Conservation (phyloP, 768 basidiomycete genomes). For the Daedaleopsis sinensis region DNA sequence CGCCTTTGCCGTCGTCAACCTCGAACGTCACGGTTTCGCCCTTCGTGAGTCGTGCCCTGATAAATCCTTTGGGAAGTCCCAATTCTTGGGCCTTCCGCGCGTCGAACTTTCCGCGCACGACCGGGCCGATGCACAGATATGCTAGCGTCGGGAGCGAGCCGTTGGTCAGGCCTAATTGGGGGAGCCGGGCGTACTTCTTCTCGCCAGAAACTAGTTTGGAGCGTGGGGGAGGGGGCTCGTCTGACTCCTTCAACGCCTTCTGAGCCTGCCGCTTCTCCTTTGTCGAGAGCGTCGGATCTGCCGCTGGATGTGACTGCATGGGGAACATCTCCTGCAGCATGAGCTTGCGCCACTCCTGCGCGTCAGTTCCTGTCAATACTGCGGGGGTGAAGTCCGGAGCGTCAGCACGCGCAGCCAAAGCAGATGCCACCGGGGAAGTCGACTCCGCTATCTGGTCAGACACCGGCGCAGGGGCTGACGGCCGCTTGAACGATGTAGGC, state of each 20-base stretch:
- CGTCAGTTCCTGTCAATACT: constrained; percentile 43
- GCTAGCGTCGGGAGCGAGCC: constrained; percentile 24
- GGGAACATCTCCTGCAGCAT: constrained; percentile 63
- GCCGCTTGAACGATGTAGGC: constrained; percentile 25
- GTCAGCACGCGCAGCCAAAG: constrained; percentile 29
- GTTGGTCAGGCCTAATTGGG: constrained; percentile 8
- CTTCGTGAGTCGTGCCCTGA: constrained; percentile 60
- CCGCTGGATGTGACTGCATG: constrained; percentile 20
- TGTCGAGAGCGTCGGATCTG: constrained; percentile 10
- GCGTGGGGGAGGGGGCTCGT: not conserved
- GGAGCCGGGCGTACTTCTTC: constrained; percentile 8
- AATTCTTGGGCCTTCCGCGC: constrained; percentile 61
- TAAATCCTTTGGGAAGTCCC: constrained; percentile 60
- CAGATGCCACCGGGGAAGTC: not conserved
- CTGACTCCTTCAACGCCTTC: constrained; percentile 1
- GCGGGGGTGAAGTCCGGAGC: constrained; percentile 32
- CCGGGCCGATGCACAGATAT: constrained; percentile 48
- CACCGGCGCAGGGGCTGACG: not conserved
- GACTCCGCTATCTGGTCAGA: constrained; percentile 1
- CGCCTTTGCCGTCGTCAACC: constrained; percentile 48
- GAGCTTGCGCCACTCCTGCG: constrained; percentile 57
- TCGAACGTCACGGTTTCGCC: constrained; percentile 66
- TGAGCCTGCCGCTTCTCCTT: constrained; percentile 13
- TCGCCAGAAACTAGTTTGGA: not conserved
- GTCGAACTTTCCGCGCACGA: constrained; percentile 70